Evolutionary conservation across 169 alveolate genomes (phyloP), one percentile per base, ranked within the genome.

Genomic region (Plasmodium berghei): DNA sequence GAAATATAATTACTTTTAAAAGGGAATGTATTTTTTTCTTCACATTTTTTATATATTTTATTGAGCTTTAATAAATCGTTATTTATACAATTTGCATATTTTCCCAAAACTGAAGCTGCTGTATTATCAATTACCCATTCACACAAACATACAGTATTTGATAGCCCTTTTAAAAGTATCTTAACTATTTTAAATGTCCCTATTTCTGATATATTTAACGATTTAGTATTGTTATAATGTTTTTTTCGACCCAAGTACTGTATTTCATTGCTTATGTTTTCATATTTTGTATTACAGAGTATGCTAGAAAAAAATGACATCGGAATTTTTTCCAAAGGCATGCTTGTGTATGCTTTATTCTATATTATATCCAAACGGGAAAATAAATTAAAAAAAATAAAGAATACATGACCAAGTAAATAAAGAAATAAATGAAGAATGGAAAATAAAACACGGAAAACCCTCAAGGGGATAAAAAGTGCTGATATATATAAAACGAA

Each of bases 111-210:
- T 14, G 69, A 18, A n/a, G 85, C 54, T 61, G 52, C 26, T 62
- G 55, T 69, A 26, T 28, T 20, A 40, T 83, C 85, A 67, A 69
- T 67, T 26, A 40, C 46, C 90, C 90, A 83, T 55, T 83, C 55
- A 83, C 90, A 83, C 62, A 83, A 67, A 22, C 80, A 83, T 10
- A 83, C 72, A 4, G 85, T 67, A 59, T 72, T 83, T 20, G 85
- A 83, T 22, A 83, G 48, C 10, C 90, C 90, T 59, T 64, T 83
- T 49, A 67, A 49, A n/a, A 83, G 49, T 5, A 83, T 62, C 55
- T 28, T 66, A n/a, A 83, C 59, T 42, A 83, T 83, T 69, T 58
- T 54, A 49, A 83, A 83, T 34, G 54, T 26, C 2, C 90, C 90
- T 16, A 83, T 52, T 26, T 83, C 80, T 22, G 58, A 26, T 34